A percentile compares a stretch with the other conserved stretches of the same genome.
phyloP scores from a whole-genome alignment of 805 yeast species.

The Wickerhamomyces strasburgensis region DNA sequence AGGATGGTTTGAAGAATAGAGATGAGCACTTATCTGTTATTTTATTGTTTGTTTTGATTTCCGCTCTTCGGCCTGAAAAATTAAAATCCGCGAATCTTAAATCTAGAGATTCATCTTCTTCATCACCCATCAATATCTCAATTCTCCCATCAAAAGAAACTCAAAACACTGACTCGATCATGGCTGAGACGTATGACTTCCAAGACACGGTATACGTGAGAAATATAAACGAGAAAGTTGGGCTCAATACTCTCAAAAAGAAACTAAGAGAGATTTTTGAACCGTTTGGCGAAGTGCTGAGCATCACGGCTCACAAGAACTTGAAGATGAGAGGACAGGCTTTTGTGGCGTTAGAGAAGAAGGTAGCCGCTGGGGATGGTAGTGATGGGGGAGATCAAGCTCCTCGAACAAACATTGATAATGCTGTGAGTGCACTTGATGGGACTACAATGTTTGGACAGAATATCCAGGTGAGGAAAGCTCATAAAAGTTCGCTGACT shows the following conservation, averaged over 20 bases:
- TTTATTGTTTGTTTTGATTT: too few relatives aligned
- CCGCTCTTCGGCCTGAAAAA: too few relatives aligned
- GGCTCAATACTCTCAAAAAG: constrained; percentile 42
- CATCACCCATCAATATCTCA: too few relatives aligned
- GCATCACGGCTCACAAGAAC: constrained; percentile 53
- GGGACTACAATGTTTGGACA: constrained; percentile 19
- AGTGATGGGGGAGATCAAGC: constrained; percentile 30
- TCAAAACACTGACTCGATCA: too few relatives aligned
- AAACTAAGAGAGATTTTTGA: constrained; percentile 39
- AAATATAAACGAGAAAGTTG: constrained; percentile 67
- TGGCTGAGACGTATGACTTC: neutral
- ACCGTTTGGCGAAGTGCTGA: constrained; percentile 42
- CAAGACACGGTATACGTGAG: constrained; percentile 43
- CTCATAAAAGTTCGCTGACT: constrained; percentile 24
- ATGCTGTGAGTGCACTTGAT: constrained; percentile 19
- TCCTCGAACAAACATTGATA: constrained; percentile 1
- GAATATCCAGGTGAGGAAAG: constrained; percentile 20
- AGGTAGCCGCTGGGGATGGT: neutral
- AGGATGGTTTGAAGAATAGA: too few relatives aligned
- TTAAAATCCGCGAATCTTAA: too few relatives aligned
- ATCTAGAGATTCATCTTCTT: too few relatives aligned
- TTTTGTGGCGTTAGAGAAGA: constrained; percentile 50
- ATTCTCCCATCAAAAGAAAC: too few relatives aligned
- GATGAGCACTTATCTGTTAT: too few relatives aligned
- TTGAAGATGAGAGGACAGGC: constrained; percentile 80